Evolutionary conservation across 1,284 basidiomycete species (phyloP).

Genomic region (Heterobasidion irregulare): DNA sequence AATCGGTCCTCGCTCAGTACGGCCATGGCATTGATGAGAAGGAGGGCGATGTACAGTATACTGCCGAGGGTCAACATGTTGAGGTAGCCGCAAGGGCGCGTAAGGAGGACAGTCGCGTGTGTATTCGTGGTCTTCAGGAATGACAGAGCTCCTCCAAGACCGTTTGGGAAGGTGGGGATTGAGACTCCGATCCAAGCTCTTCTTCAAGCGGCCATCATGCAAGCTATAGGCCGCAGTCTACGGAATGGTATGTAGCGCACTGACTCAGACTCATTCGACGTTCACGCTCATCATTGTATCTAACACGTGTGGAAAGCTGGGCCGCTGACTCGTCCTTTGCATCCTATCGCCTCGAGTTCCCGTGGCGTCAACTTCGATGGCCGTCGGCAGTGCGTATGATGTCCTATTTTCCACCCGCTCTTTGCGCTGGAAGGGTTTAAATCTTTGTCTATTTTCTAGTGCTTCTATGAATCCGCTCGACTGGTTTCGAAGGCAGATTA

Average conservation of each 20-base stretch:
- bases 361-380: slow-evolving; percentile 23
- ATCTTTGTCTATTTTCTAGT: slow-evolving; percentile 12
- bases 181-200: slow-evolving; percentile 9
- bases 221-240: slow-evolving; percentile 20
- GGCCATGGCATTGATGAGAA: slow-evolving; percentile 90
- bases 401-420: background rate
- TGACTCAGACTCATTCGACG: background rate
- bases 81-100: background rate
- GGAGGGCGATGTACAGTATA: slow-evolving; percentile 65
- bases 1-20: slow-evolving; percentile 95
- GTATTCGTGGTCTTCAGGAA: background rate
- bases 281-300: background rate
- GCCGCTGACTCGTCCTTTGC: background rate
- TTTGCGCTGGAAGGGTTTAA: background rate
- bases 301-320: background rate
- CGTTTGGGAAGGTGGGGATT: slow-evolving; percentile 1
- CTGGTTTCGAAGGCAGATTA: slow-evolving; percentile 57
- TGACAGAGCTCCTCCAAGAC: background rate
- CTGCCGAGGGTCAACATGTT: slow-evolving; percentile 52
- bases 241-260: slow-evolving; percentile 15
- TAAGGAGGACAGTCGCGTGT: background rate
- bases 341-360: slow-evolving; percentile 7
- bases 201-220: slow-evolving; percentile 20
- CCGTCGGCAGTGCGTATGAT: slow-evolving; percentile 30
- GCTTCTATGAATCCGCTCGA: slow-evolving; percentile 40